phyloP scores from a whole-genome alignment of 257 asterid genomes.

The Capsicum pubescens region DNA sequence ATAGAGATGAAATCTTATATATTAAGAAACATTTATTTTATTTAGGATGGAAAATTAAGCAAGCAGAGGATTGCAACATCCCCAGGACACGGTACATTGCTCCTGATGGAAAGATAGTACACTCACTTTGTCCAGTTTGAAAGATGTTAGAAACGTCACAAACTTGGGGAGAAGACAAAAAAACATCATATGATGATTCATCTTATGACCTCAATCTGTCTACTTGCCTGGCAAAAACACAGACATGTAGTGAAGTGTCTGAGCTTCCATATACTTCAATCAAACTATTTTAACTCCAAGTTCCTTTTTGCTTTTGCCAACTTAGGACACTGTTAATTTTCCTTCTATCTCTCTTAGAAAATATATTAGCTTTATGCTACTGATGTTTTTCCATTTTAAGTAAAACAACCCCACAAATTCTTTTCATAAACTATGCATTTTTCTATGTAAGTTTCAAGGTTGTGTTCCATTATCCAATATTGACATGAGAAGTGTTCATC shows the following conservation, averaged over 20 bases:
- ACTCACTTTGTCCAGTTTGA: constrained; percentile 46
- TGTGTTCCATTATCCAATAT: constrained; percentile 23
- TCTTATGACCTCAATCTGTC: constrained; percentile 35
- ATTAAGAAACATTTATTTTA: constrained; percentile 53
- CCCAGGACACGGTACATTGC: constrained; percentile 48
- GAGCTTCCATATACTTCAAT: constrained; percentile 32
- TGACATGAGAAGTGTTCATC: constrained; percentile 51
- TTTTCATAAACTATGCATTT: constrained; percentile 19
- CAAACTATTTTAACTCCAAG: constrained; percentile 55
- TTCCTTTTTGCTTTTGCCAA: constrained; percentile 22
- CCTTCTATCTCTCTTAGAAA: constrained; percentile 29
- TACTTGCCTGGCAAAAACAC: constrained; percentile 35
- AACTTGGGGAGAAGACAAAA: constrained; percentile 23
- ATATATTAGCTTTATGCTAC: constrained; percentile 12
- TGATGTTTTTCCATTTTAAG: not conserved
- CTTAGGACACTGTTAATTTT: constrained; percentile 24
- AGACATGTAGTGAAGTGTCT: constrained; percentile 39
- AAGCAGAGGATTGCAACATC: not conserved
- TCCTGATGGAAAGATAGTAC: constrained; percentile 42
- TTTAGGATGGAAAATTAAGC: constrained; percentile 62
- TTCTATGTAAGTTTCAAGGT: not conserved
- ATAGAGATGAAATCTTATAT: too few relatives aligned
- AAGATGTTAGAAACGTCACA: constrained; percentile 37
- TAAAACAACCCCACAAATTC: constrained; percentile 10
- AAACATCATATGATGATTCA: not conserved